Evolutionary conservation across 2,329 filamentous ascomycete genomes (phyloP).

Genomic region (Ascochyta fabae): DNA sequence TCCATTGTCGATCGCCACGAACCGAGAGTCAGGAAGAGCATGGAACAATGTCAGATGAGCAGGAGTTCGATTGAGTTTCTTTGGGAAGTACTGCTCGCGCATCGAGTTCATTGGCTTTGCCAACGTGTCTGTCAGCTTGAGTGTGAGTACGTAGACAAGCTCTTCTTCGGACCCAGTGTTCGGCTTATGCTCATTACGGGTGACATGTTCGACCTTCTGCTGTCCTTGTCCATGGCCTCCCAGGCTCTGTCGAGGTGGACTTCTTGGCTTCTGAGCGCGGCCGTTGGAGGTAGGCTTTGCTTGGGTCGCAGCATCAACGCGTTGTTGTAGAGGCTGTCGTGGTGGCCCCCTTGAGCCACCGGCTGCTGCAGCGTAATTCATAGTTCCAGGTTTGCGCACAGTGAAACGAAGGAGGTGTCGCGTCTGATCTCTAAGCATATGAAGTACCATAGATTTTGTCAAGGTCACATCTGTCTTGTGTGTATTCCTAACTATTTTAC

Average conservation of each 20-base stretch:
- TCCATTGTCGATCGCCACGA: conserved; percentile 43
- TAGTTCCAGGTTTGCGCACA: conserved; percentile 14
- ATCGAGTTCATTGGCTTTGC: conserved; percentile 49
- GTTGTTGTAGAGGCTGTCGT: neutral
- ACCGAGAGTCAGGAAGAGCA: conserved; percentile 51
- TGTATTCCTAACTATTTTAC: conserved; percentile 7
- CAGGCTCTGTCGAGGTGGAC: conserved; percentile 9
- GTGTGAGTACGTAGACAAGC: conserved; percentile 53
- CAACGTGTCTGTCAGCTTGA: conserved; percentile 49
- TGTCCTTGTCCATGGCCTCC: conserved; percentile 19
- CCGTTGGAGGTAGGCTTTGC: conserved; percentile 2
- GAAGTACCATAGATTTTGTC: conserved; percentile 8
- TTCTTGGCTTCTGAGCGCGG: neutral
- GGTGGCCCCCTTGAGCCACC: conserved; percentile 13
- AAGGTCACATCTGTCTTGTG: neutral
- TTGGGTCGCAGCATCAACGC: neutral
- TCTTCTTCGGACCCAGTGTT: conserved; percentile 43
- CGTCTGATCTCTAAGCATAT: neutral
- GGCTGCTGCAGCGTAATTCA: conserved; percentile 31
- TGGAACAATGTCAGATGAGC: conserved; percentile 57
- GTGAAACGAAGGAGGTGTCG: neutral
- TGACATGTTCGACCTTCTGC: conserved; percentile 3
- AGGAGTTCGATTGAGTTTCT: conserved; percentile 51
- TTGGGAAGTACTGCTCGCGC: conserved; percentile 52
- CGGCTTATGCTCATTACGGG: conserved; percentile 34